Evolutionary conservation across 2,329 filamentous ascomycete genomes (phyloP).

Genomic region (Aspergillus eucalypticola): DNA sequence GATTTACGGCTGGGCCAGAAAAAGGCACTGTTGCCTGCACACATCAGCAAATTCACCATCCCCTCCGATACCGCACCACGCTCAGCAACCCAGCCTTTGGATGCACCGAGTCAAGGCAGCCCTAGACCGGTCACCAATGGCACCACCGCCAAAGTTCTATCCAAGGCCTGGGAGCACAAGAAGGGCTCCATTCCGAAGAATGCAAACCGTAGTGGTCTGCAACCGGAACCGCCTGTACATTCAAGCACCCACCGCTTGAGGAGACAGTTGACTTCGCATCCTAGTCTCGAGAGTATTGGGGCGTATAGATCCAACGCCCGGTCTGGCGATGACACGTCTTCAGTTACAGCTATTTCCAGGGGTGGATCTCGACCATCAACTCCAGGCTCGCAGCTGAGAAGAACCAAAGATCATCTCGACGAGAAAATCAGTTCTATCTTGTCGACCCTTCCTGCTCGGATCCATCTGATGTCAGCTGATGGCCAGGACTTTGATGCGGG

Average conservation of each 20-base stretch:
- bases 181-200: slow-evolving; percentile 20
- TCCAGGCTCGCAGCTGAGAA: slow-evolving; percentile 42
- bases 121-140: slow-evolving; percentile 14
- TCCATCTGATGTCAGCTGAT: slow-evolving; percentile 65
- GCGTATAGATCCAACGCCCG: slow-evolving; percentile 28
- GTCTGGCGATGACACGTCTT: slow-evolving; percentile 22
- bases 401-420: slow-evolving; percentile 68
- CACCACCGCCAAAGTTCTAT: not conserved
- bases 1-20: slow-evolving; percentile 19
- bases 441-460: slow-evolving; percentile 73
- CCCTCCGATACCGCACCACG: slow-evolving; percentile 10
- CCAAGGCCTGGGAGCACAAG: slow-evolving; percentile 21
- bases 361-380: slow-evolving; percentile 38
- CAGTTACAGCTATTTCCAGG: slow-evolving; percentile 19
- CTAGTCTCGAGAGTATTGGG: slow-evolving; percentile 35
- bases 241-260: slow-evolving; percentile 28
- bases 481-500: slow-evolving; percentile 36
- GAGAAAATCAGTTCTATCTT: slow-evolving; percentile 79
- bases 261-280: slow-evolving; percentile 33
- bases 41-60: slow-evolving; percentile 14
- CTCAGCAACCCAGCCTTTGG: slow-evolving; percentile 16
- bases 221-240: slow-evolving; percentile 21
- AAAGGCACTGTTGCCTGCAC: slow-evolving; percentile 14
- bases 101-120: slow-evolving; percentile 16
- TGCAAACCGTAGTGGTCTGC: slow-evolving; percentile 19